Conservation (phyloP, 805 yeast species). For the Saturnispora saitoi region DNA sequence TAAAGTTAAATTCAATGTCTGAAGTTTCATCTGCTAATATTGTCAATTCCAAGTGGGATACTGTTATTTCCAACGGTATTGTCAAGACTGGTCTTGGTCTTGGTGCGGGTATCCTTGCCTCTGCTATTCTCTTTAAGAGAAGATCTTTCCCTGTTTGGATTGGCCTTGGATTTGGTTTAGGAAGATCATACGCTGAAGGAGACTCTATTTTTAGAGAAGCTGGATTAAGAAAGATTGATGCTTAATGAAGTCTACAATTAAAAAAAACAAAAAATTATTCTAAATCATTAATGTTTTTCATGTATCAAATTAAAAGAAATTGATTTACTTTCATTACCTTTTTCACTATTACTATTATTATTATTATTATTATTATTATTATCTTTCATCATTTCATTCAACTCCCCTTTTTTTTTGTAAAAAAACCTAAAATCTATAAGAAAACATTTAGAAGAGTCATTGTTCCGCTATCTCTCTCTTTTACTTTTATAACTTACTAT, state of each 20-base stretch:
- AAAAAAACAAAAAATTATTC: background rate
- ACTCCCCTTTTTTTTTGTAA: background rate
- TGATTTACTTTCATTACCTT: background rate
- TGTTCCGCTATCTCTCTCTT: background rate
- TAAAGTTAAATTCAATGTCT: constrained; percentile 14
- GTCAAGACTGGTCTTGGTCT: constrained; percentile 95
- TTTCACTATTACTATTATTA: background rate
- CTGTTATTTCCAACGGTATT: constrained; percentile 85
- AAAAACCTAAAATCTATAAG: too few species aligned
- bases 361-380: background rate
- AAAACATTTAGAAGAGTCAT: background rate
- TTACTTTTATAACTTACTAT: background rate
- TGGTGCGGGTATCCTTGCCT: constrained; percentile 91
- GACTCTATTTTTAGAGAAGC: constrained; percentile 89
- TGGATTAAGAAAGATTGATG: constrained; percentile 68
- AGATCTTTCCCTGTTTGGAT: constrained; percentile 97
- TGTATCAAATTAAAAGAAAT: constrained; percentile 1
- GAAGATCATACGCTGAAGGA: constrained; percentile 97
- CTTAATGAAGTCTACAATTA: constrained; percentile 29
- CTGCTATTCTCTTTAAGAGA: constrained; percentile 84
- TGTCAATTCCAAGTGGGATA: constrained; percentile 64
- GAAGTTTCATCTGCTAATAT: constrained; percentile 21
- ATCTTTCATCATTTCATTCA: constrained; percentile 1
- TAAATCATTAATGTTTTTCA: constrained; percentile 2
- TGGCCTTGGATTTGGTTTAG: constrained; percentile 95